Evolutionary conservation across 1,284 basidiomycete species (phyloP).

Genomic region (Sporisorium scitamineum): DNA sequence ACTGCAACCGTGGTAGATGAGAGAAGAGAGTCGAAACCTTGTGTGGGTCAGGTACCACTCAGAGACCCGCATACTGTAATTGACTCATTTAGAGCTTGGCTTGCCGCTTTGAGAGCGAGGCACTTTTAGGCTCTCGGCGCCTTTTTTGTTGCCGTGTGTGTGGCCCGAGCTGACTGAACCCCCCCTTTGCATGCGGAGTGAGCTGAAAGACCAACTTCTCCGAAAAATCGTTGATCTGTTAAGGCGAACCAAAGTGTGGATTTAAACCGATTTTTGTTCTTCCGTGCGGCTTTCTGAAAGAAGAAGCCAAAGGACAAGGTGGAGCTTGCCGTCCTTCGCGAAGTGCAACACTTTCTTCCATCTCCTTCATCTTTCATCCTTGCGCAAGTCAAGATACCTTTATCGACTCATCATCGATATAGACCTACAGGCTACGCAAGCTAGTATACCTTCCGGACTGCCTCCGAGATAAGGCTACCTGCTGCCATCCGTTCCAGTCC

Average conservation of each 20-base stretch:
- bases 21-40: too few species aligned
- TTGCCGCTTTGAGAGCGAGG: too few species aligned
- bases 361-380: background rate
- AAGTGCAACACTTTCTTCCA: too few species aligned
- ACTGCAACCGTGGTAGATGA: too few species aligned
- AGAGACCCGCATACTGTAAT: too few species aligned
- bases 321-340: background rate
- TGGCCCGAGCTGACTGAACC: constrained; percentile 19
- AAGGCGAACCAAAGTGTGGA: background rate
- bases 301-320: background rate
- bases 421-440: background rate
- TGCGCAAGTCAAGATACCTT: background rate
- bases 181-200: constrained; percentile 14
- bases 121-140: too few species aligned
- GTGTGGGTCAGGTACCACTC: background rate
- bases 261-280: background rate
- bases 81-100: too few species aligned
- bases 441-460: background rate
- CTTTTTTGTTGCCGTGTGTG: background rate
- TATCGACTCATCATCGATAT: background rate
- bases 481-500: too few species aligned
- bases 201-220: too few species aligned
- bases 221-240: background rate
- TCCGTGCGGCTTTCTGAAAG: background rate
- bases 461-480: too few species aligned